Evolutionary conservation across 164 flowering plant genomes (phyloP).

Genomic region (Chloranthus sessilifolius): DNA sequence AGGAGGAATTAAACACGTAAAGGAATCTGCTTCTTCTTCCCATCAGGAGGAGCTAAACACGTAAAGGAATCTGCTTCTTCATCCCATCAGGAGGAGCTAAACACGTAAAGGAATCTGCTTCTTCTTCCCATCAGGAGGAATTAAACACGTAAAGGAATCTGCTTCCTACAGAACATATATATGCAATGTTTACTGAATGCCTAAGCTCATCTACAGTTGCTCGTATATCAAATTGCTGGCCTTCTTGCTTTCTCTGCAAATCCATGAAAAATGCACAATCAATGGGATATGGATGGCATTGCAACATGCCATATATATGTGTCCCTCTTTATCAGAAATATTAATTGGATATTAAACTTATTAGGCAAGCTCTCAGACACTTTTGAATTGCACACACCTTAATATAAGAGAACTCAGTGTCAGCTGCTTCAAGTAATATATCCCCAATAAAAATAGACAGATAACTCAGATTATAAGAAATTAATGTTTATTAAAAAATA

Average conservation of each 20-base stretch:
- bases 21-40: slow-evolving; percentile 74
- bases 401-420: too few relatives aligned
- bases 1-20: slow-evolving; percentile 75
- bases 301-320: slow-evolving; percentile 81
- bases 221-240: slow-evolving; percentile 95
- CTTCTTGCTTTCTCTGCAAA: slow-evolving; percentile 85
- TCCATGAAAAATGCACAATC: slow-evolving; percentile 95
- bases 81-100: slow-evolving; percentile 78
- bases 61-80: slow-evolving; percentile 68
- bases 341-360: too few relatives aligned
- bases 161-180: slow-evolving; percentile 73
- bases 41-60: slow-evolving; percentile 84
- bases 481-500: too few relatives aligned
- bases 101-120: slow-evolving; percentile 80
- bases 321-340: slow-evolving; percentile 97
- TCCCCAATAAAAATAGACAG: too few relatives aligned
- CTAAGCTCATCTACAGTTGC: slow-evolving; percentile 89
- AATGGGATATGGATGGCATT: slow-evolving; percentile 92
- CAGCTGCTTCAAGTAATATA: too few relatives aligned
- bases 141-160: too few relatives aligned
- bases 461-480: too few relatives aligned
- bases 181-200: slow-evolving; percentile 55
- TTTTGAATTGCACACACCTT: too few relatives aligned
- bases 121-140: too few relatives aligned
- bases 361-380: too few relatives aligned